phyloP scores from a whole-genome alignment of 2,329 filamentous ascomycete genomes.

The Penicillium hesseltinei region DNA sequence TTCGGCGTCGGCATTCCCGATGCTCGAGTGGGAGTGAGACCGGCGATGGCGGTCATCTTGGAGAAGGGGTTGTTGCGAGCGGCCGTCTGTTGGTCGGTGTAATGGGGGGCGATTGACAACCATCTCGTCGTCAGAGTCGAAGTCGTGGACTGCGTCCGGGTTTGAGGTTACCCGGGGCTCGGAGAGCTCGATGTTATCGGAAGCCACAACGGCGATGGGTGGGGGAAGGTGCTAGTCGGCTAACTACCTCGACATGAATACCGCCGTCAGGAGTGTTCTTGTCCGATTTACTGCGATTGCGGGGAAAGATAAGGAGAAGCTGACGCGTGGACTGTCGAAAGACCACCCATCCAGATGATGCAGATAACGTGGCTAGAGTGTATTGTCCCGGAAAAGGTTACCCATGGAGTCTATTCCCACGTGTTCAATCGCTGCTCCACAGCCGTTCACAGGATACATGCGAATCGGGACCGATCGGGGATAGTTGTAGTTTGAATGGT shows the following conservation, averaged over 20 bases:
- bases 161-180: constrained; percentile 26
- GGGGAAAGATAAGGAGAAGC: constrained; percentile 9
- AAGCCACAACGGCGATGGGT: constrained; percentile 33
- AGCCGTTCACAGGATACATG: not conserved
- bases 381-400: not conserved
- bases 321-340: not conserved
- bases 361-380: not conserved
- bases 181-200: constrained; percentile 26
- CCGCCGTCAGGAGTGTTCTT: constrained; percentile 4
- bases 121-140: constrained; percentile 46
- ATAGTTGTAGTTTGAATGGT: not conserved
- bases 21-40: constrained; percentile 30
- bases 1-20: constrained; percentile 33
- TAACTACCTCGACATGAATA: constrained; percentile 10
- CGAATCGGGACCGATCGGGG: not conserved
- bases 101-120: constrained; percentile 47
- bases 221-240: not conserved
- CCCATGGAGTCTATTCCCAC: constrained; percentile 5
- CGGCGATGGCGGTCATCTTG: constrained; percentile 46
- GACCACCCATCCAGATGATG: constrained; percentile 10
- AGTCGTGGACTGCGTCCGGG: constrained; percentile 38
- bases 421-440: constrained; percentile 4
- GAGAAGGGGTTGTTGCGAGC: constrained; percentile 55
- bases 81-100: constrained; percentile 49
- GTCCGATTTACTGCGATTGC: constrained; percentile 7